Evolutionary conservation across 371 early-diverging fungal genomes (phyloP).

Genomic region (Phascolomyces articulosus): DNA sequence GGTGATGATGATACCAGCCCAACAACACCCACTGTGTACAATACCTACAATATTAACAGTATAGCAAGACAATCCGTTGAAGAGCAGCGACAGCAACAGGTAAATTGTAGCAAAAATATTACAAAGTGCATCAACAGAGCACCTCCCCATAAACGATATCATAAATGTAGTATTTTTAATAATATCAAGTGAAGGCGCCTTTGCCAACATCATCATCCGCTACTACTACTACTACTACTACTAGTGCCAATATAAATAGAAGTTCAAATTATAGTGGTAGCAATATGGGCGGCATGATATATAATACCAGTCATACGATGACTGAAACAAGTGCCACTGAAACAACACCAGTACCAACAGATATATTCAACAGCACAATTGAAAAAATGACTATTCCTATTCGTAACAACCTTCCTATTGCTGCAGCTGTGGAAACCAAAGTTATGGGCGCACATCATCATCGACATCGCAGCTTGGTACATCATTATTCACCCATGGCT

Average conservation of each 20-base stretch:
- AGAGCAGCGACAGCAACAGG: not conserved
- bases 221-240: too few relatives aligned
- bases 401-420: not conserved
- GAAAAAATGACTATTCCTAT: not conserved
- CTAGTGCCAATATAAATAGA: too few relatives aligned
- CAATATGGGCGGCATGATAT: too few relatives aligned
- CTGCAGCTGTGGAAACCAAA: constrained; percentile 1
- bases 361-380: not conserved
- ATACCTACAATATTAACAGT: not conserved
- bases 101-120: not conserved
- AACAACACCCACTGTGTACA: too few relatives aligned
- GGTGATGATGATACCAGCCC: not conserved
- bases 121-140: not conserved
- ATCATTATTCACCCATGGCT: not conserved
- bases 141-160: too few relatives aligned
- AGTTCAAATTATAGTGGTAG: too few relatives aligned
- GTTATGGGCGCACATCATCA: not conserved
- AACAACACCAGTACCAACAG: too few relatives aligned
- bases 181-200: not conserved
- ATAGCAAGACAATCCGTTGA: not conserved
- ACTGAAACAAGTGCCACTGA: too few relatives aligned
- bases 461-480: constrained; percentile 4
- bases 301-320: too few relatives aligned
- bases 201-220: not conserved
- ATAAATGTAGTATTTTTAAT: not conserved